Evolutionary conservation across 148 eudicot species (phyloP), one percentile per base, ranked within the genome.

Genomic region (Rheum nobile): DNA sequence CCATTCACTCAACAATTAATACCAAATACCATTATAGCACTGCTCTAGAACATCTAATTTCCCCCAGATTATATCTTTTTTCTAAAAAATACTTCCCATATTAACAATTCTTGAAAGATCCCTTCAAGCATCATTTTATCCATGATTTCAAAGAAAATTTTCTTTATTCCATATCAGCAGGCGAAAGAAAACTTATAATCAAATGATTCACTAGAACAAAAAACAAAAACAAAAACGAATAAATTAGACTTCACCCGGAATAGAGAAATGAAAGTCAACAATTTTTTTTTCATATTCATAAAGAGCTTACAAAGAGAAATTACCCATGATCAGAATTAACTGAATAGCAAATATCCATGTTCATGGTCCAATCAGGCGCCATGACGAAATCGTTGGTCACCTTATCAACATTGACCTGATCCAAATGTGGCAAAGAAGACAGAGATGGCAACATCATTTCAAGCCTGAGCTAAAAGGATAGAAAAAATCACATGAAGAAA

Each of bases 291-390:
- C 26, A 57, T 73, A 43, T 74, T 19, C 35, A 72, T 2, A 39
- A 29, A 74, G 38, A 26, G 35, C 4, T 57, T 42, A 32, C 19
- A 22, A 59, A 65, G 46, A 67, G n/a, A 31, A 73, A 59, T 16
- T 83, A 94, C 98, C 88, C 83, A 70, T 81, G 84, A 76, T 86
- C 87, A 75, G 88, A 71, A 81, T 95, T 92, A 55, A 90, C 75
- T 26, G 87, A 72, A 80, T 96, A 97, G 48, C 99, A 96, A 72
- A 96, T 88, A 74, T 86, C 91, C 63, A 96, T 96, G 72, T 96
- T 96, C 72, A 92, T 72, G 57, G 97, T 81, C 99, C 99, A 96
- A 86, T 96, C 97, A 55, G 97, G 96, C 0, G 83, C 91, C 65
- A 81, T 85, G 24, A 96, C 82, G 21, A 92, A 91, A 78, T 96